Evolutionary conservation across 768 basidiomycete species (phyloP).

Genomic region (Kwoniella bestiolae): DNA sequence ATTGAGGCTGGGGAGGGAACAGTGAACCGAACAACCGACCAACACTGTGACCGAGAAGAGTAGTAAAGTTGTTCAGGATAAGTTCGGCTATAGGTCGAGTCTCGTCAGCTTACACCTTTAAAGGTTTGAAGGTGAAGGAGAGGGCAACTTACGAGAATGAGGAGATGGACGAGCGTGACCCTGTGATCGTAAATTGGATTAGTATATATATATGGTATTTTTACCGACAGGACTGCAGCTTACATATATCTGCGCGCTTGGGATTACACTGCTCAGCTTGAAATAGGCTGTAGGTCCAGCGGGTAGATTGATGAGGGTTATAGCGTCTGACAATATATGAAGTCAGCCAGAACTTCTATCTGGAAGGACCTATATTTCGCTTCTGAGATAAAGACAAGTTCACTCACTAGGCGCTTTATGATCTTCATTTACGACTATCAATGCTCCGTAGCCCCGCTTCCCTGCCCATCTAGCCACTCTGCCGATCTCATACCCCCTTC

Average conservation of each 20-base stretch:
- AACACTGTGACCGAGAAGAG: slow-evolving; percentile 87
- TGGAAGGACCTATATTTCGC: neutral
- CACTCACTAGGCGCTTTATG: slow-evolving; percentile 87
- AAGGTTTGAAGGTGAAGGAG: neutral
- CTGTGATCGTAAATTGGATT: slow-evolving; percentile 58
- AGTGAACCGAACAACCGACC: slow-evolving; percentile 95
- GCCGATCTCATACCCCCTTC: slow-evolving; percentile 87
- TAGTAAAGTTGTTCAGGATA: slow-evolving; percentile 91
- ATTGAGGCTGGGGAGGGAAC: slow-evolving; percentile 93
- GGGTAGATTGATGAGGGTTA: slow-evolving; percentile 88
- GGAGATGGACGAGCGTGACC: slow-evolving; percentile 90
- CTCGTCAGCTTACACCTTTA: neutral
- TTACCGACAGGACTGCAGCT: slow-evolving; percentile 20
- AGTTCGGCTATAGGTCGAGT: slow-evolving; percentile 67
- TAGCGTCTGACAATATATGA: slow-evolving; percentile 69
- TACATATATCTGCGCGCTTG: slow-evolving; percentile 84
- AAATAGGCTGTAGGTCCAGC: slow-evolving; percentile 94
- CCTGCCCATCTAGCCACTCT: slow-evolving; percentile 92
- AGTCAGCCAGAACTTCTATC: neutral
- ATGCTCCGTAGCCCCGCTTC: slow-evolving; percentile 80
- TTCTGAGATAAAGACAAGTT: too few relatives aligned
- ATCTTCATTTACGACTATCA: slow-evolving; percentile 94
- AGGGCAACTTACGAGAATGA: slow-evolving; percentile 66
- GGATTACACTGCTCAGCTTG: slow-evolving; percentile 83
- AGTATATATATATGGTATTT: neutral